A percentile compares a stretch with the other conserved stretches of the same genome.
Evolutionary conservation across 2,329 filamentous ascomycete species (phyloP).

Genomic region (Ceratocystis eucalypticola): DNA sequence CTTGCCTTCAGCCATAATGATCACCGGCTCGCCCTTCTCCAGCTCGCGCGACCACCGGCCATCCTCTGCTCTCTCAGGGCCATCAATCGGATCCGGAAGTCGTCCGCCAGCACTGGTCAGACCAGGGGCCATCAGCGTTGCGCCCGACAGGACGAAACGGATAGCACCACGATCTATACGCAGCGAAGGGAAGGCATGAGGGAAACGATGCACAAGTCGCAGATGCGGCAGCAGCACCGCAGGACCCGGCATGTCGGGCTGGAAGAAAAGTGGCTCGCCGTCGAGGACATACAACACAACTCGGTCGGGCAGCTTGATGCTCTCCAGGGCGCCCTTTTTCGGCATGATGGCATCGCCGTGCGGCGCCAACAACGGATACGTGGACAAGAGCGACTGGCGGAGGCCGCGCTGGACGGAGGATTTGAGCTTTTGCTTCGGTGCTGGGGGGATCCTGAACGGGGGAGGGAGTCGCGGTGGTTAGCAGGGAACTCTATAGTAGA

Average conservation of each 20-base stretch:
- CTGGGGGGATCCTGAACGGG: conserved; percentile 49
- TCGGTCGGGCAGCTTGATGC: conserved; percentile 86
- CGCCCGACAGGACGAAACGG: conserved; percentile 85
- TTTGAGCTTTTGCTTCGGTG: conserved; percentile 91
- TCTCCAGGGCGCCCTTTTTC: conserved; percentile 82
- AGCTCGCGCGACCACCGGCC: conserved; percentile 53
- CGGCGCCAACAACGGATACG: conserved; percentile 73
- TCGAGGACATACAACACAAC: conserved; percentile 78
- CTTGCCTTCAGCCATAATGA: conserved; percentile 87
- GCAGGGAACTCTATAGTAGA: neutral
- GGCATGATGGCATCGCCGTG: conserved; percentile 90
- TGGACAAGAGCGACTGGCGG: conserved; percentile 65
- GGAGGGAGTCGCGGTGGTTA: neutral
- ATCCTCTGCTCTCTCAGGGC: conserved; percentile 34
- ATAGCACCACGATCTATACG: conserved; percentile 93
- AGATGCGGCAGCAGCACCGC: conserved; percentile 70
- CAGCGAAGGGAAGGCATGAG: conserved; percentile 65
- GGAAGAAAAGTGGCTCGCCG: conserved; percentile 73
- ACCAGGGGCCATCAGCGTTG: conserved; percentile 91
- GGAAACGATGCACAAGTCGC: conserved; percentile 78
- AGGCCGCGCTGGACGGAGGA: conserved; percentile 84
- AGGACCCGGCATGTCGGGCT: conserved; percentile 50
- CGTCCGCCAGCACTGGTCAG: conserved; percentile 72
- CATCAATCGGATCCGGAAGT: conserved; percentile 46
- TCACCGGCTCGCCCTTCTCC: conserved; percentile 68